Percentiles rank a stretch among this genome's conserved stretches.
Evolutionary conservation across 306 rosid species (phyloP).

Genomic region (Lotus japonicus): DNA sequence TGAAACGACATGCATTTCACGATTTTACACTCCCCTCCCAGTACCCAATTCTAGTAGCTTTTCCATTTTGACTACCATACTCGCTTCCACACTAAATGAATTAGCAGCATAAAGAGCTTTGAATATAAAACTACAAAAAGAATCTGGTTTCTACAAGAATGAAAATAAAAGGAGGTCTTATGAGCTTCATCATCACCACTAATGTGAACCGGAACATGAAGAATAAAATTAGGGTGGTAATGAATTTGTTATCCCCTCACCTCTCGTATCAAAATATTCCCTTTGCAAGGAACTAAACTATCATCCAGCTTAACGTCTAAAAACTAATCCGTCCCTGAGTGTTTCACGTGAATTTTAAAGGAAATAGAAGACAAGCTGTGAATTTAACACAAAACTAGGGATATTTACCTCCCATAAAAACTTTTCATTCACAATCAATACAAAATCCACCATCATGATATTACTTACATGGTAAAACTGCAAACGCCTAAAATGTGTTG

Average conservation of each 20-base stretch:
- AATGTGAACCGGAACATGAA: not conserved
- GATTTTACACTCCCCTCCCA: too few species aligned
- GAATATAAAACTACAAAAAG: not conserved
- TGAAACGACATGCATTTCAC: too few species aligned
- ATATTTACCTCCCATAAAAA: not conserved
- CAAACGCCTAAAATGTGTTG: not conserved
- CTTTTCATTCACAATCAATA: not conserved
- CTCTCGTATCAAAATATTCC: not conserved
- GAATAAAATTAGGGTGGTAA: not conserved
- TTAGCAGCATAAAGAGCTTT: not conserved
- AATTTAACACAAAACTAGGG: not conserved
- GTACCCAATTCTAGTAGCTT: too few species aligned
- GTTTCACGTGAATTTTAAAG: not conserved
- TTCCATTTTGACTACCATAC: too few species aligned
- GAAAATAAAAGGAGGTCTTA: not conserved
- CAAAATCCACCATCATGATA: not conserved
- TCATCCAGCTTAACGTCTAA: not conserved
- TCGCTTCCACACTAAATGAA: too few species aligned
- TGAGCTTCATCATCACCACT: not conserved
- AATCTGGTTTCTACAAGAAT: not conserved
- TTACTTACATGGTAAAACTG: not conserved
- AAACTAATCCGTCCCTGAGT: not conserved
- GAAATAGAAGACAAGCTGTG: not conserved
- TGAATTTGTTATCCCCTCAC: not conserved
- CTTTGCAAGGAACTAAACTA: not conserved